Base-by-base conservation (phyloP, 768 basidiomycete species). In the Boletales sp. region DNA sequence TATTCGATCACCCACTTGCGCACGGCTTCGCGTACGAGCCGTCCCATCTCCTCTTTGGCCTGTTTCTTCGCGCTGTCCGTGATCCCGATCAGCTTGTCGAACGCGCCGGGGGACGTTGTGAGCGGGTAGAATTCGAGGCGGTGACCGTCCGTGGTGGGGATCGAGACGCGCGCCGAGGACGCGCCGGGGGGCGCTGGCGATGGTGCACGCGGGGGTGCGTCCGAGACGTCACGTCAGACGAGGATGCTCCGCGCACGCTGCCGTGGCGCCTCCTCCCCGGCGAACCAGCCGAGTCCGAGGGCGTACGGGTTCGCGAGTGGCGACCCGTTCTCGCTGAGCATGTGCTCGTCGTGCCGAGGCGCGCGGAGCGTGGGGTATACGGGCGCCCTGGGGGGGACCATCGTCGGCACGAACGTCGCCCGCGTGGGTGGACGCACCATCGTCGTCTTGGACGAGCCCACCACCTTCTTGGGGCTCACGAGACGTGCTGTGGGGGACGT, bases 81-180 rank as follows among this genome's bases (percentile, higher is more conserved):
- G 51, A 92, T 87, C 5, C 87, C 88, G 47, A 88, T 84, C 8
- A 90, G 74, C 30, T 79, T 82, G 59, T 91, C 87, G 29, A 94
- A 69, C 42, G 87, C 75, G 3, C 77, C 75, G 2, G 90, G 84
- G 3, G 86, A 83, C 13, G 87, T 83, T 51, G 77, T 75, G 38
- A 94, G 71, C 9, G 92, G 91, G 57, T 95, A 86, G 59, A 95
- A 93, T 63, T 86, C 84, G 21, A 95, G 75, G n/a, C 87, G 66
- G 57, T 86, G 82, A 0, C 92, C 92, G 56, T 92, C 89, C 36
- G 77, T 81, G 0, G 84, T 90, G 5, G 87, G 83, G n/a, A 93
- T 84, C 1, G 86, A 81, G 12, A 90, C 82, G 30, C 87, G 69
- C 3, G 84, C 85, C 5, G 80, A 78, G 51, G 77, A 68, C 17